Conservation (phyloP, 2,329 filamentous ascomycete species). For the Gyromitra esculenta region DNA sequence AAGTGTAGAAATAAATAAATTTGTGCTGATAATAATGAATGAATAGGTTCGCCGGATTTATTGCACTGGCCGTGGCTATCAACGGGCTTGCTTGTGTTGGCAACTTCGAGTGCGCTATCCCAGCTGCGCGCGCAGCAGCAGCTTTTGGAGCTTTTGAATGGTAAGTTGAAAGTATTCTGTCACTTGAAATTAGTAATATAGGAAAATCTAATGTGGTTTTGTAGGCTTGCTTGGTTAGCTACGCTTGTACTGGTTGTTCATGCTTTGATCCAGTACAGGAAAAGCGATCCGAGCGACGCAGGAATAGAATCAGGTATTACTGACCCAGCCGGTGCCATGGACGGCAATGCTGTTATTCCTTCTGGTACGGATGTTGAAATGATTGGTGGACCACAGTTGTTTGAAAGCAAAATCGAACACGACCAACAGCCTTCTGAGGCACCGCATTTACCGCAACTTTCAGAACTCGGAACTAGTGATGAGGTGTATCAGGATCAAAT, state of each 20-base stretch:
- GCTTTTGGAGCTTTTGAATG: conserved; percentile 54
- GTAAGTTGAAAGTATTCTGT: conserved; percentile 18
- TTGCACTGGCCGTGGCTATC: conserved; percentile 52
- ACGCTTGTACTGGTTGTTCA: conserved; percentile 51
- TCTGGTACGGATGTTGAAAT: conserved; percentile 52
- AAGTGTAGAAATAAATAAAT: not conserved
- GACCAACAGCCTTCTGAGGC: conserved; percentile 33
- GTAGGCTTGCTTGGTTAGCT: conserved; percentile 51
- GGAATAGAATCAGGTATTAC: conserved; percentile 51
- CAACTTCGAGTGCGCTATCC: conserved; percentile 21
- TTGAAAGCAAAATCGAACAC: conserved; percentile 41
- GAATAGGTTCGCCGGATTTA: conserved; percentile 54
- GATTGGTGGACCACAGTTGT: conserved; percentile 50
- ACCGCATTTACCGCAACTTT: conserved; percentile 45
- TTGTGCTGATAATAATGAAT: conserved; percentile 8
- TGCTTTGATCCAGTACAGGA: conserved; percentile 53
- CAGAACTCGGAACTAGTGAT: conserved; percentile 38
- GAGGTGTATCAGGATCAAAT: conserved; percentile 27
- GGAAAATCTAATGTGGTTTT: not conserved
- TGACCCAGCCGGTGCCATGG: conserved; percentile 37
- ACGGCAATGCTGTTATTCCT: conserved; percentile 32
- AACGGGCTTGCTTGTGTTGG: conserved; percentile 4
- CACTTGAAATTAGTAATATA: not conserved
- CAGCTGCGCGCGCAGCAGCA: conserved; percentile 50
- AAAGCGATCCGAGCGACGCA: conserved; percentile 36